Percentiles rank a stretch among this genome's conserved stretches.
Evolutionary conservation across 1,139 yeast species (phyloP).

Genomic region (Kurtzmaniella quercitrusa): DNA sequence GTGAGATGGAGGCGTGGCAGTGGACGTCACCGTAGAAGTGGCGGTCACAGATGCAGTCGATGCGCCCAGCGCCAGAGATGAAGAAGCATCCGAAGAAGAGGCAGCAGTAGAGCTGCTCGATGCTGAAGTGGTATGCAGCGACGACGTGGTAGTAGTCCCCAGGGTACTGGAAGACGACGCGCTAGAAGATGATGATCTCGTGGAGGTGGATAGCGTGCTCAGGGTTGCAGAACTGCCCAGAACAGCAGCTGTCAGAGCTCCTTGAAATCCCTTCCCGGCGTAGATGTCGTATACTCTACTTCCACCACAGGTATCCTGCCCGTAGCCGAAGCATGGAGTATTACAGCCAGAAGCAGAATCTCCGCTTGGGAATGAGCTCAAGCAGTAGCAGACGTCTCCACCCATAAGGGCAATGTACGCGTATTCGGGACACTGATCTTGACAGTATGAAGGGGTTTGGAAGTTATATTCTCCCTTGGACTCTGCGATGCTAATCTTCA

Average conservation of each 20-base stretch:
- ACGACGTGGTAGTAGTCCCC: slow-evolving; percentile 3
- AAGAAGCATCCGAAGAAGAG: slow-evolving; percentile 8
- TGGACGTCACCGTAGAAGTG: slow-evolving; percentile 8
- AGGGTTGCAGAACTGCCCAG: slow-evolving; percentile 5
- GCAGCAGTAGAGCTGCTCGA: slow-evolving; percentile 6
- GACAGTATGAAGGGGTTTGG: slow-evolving; percentile 51
- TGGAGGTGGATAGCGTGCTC: slow-evolving; percentile 5
- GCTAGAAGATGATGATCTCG: slow-evolving; percentile 8
- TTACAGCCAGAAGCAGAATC: slow-evolving; percentile 32
- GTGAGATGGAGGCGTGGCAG: slow-evolving; percentile 3
- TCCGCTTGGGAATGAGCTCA: slow-evolving; percentile 23
- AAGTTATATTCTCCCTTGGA: slow-evolving; percentile 18
- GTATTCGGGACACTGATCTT: slow-evolving; percentile 39
- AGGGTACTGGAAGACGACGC: slow-evolving; percentile 7
- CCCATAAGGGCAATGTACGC: slow-evolving; percentile 56
- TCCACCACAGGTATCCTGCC: slow-evolving; percentile 56
- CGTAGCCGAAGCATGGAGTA: slow-evolving; percentile 49
- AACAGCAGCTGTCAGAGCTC: slow-evolving; percentile 9
- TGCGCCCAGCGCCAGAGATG: slow-evolving; percentile 6
- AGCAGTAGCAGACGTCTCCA: slow-evolving; percentile 66
- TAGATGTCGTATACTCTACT: slow-evolving; percentile 36
- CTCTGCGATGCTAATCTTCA: neutral
- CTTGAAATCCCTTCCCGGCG: slow-evolving; percentile 22
- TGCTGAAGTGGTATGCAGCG: slow-evolving; percentile 8
- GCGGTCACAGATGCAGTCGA: slow-evolving; percentile 8